Percentiles rank a stretch among this genome's conserved stretches.
Conservation (phyloP, 441 rosid species). For the Mallotus repandus region DNA sequence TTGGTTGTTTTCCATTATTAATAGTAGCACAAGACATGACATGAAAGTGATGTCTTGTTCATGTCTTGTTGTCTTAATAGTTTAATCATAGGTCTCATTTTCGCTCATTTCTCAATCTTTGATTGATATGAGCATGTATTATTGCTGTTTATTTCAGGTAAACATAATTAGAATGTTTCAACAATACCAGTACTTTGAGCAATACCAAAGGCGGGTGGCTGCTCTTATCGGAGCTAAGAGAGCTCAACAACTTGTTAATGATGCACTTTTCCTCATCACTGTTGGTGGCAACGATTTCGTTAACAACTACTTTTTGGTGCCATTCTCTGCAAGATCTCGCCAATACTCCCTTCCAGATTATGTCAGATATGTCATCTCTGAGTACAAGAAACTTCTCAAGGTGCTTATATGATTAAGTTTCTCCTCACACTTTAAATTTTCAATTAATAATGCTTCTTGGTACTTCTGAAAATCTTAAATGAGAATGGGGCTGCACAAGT, state of each 20-base stretch:
- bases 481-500: no score
- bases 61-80: no score
- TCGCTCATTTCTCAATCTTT: no score
- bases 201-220: slow-evolving; percentile 34
- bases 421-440: not conserved
- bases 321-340: slow-evolving; percentile 39
- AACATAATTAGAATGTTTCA: slow-evolving; percentile 32
- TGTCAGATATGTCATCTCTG: slow-evolving; percentile 31
- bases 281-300: slow-evolving; percentile 55
- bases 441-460: no score
- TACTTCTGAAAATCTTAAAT: no score
- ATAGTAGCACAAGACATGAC: no score
- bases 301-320: slow-evolving; percentile 44
- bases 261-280: slow-evolving; percentile 35
- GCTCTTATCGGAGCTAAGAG: slow-evolving; percentile 29
- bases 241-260: slow-evolving; percentile 30
- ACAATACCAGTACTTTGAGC: slow-evolving; percentile 34
- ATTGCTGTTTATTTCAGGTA: slow-evolving; percentile 7
- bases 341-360: slow-evolving; percentile 35
- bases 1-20: no score
- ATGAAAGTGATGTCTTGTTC: no score
- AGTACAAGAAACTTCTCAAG: slow-evolving; percentile 25
- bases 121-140: no score
- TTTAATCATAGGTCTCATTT: no score
- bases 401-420: slow-evolving; percentile 16